Evolutionary conservation across 345 rosid species (phyloP).

Genomic region (Trapa bicornis): DNA sequence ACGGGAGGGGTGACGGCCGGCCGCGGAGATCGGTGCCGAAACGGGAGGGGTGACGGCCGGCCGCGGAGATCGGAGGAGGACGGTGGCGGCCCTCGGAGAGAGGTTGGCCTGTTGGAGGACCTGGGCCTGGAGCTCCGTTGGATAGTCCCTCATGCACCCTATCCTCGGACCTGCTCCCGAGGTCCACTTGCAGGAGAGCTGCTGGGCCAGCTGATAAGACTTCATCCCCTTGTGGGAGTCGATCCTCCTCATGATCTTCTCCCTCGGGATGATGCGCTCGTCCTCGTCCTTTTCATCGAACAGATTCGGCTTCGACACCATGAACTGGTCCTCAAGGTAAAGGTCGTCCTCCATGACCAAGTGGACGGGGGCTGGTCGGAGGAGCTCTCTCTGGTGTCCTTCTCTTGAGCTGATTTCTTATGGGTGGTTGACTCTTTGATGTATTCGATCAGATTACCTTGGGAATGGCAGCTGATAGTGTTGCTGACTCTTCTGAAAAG

Average conservation of each 20-base stretch:
- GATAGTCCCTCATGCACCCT: constrained; percentile 93
- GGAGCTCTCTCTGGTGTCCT: constrained; percentile 9
- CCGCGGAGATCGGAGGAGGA: neutral
- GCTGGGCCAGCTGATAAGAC: constrained; percentile 68
- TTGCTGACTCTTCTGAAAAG: constrained; percentile 12
- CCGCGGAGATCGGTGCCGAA: constrained; percentile 7
- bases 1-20: too few relatives aligned
- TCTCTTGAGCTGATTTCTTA: constrained; percentile 8
- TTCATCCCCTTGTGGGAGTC: constrained; percentile 63
- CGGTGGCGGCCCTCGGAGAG: constrained; percentile 43
- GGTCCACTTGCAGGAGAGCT: constrained; percentile 63
- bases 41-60: too few relatives aligned
- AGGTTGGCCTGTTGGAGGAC: constrained; percentile 59
- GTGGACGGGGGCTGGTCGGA: constrained; percentile 15
- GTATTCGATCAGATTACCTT: constrained; percentile 15
- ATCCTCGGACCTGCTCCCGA: constrained; percentile 94
- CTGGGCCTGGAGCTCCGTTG: constrained; percentile 56
- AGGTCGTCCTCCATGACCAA: constrained; percentile 17
- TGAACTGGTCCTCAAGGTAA: constrained; percentile 56
- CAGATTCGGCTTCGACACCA: constrained; percentile 41
- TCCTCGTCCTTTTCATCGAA: constrained; percentile 48
- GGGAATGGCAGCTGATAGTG: constrained; percentile 12
- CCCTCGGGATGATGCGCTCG: constrained; percentile 38
- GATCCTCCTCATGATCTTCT: constrained; percentile 61
- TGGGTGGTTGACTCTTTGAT: constrained; percentile 12